Conservation (phyloP, 1,284 basidiomycete genomes). For the Ganoderma resinaceum region DNA sequence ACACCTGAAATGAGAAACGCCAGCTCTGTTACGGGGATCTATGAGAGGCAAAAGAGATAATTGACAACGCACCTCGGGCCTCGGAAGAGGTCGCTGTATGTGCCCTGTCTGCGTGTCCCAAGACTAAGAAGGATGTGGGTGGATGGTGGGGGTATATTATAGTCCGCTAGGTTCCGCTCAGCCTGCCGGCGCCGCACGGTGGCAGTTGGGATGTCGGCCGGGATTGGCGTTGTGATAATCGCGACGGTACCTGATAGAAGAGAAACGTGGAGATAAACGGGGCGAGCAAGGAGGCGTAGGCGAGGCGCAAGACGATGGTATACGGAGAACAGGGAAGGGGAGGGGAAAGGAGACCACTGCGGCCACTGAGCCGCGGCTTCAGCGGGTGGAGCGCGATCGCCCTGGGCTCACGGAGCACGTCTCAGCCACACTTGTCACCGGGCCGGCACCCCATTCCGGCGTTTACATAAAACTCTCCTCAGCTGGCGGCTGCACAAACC, state of each 20-base stretch:
- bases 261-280: background rate
- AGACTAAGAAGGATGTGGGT: background rate
- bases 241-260: background rate
- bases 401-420: background rate
- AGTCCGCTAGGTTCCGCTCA: background rate
- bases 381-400: background rate
- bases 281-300: background rate
- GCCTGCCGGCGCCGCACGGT: background rate
- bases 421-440: background rate
- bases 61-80: background rate
- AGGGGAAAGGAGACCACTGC: background rate
- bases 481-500: too few relatives aligned
- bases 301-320: background rate
- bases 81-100: background rate
- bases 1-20: background rate
- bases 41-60: background rate
- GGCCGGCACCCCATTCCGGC: background rate
- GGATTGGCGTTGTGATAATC: constrained; percentile 2
- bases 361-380: background rate
- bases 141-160: background rate
- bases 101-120: background rate
- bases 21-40: background rate
- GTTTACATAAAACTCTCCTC: background rate
- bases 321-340: background rate
- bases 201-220: background rate